Evolutionary conservation across 2,329 filamentous ascomycete species (phyloP).

Genomic region (Dendryphion nanum): DNA sequence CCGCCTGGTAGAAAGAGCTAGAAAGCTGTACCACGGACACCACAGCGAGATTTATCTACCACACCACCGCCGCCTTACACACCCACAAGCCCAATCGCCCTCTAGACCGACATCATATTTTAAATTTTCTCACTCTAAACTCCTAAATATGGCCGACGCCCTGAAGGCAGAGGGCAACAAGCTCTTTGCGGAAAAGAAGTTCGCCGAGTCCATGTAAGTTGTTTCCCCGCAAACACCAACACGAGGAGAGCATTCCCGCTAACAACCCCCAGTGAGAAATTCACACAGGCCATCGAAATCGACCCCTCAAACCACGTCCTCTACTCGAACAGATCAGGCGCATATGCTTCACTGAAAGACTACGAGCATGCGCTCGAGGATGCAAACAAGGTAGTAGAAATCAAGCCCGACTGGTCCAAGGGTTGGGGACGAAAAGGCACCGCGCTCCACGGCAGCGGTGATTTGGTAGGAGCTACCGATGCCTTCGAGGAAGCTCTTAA

Average conservation of each 20-base stretch:
- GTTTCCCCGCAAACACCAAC: constrained; percentile 42
- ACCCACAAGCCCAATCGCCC: too few relatives aligned
- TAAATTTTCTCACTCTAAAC: too few relatives aligned
- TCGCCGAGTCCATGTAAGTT: constrained; percentile 83
- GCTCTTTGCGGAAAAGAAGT: constrained; percentile 97
- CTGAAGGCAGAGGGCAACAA: constrained; percentile 98
- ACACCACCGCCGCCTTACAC: constrained; percentile 21
- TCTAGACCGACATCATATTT: too few relatives aligned
- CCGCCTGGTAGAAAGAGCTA: constrained; percentile 36
- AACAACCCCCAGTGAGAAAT: constrained; percentile 69
- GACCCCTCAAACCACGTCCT: constrained; percentile 92
- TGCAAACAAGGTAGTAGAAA: constrained; percentile 86
- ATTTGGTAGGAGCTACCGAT: constrained; percentile 80
- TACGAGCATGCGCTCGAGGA: constrained; percentile 83
- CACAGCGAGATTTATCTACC: constrained; percentile 29
- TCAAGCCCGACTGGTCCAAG: constrained; percentile 98
- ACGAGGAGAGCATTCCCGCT: constrained; percentile 8
- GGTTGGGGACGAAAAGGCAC: constrained; percentile 93
- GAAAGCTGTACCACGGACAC: constrained; percentile 21
- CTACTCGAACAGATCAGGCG: constrained; percentile 92
- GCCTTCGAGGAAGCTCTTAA: constrained; percentile 95
- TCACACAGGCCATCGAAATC: constrained; percentile 86
- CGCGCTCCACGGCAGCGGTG: constrained; percentile 82
- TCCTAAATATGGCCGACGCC: constrained; percentile 63
- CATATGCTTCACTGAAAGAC: constrained; percentile 84